phyloP scores from a whole-genome alignment of 2,329 filamentous ascomycete genomes.

The Keithomyces neogunnii region DNA sequence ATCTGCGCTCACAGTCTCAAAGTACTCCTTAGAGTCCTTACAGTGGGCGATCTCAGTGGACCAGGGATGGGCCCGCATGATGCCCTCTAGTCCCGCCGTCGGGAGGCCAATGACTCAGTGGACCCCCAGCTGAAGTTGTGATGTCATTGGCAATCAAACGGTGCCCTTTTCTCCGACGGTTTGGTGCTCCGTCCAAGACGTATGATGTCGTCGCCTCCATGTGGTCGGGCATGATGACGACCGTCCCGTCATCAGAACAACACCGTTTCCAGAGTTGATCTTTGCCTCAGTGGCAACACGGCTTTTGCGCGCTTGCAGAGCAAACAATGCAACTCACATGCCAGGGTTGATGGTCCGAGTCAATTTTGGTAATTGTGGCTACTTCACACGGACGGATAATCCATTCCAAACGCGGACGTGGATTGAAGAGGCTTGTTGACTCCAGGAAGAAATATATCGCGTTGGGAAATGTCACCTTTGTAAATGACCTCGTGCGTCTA shows the following conservation, averaged over 20 bases:
- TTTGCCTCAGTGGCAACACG: background rate
- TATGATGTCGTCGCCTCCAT: background rate
- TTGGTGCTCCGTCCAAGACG: background rate
- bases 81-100: too few species aligned
- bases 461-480: too few species aligned
- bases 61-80: background rate
- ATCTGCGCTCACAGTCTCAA: too few species aligned
- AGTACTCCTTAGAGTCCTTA: too few species aligned
- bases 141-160: slow-evolving; percentile 2
- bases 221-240: background rate
- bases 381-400: too few species aligned
- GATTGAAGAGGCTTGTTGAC: too few species aligned
- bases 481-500: too few species aligned
- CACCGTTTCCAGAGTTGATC: background rate
- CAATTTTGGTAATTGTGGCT: too few species aligned
- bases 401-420: too few species aligned
- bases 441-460: too few species aligned
- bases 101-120: background rate
- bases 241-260: background rate
- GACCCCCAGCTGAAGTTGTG: background rate
- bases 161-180: background rate
- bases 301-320: background rate
- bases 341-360: too few species aligned
- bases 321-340: too few species aligned
- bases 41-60: background rate